phyloP scores from a whole-genome alignment of 768 basidiomycete species.

The Suillus cothurnatus region DNA sequence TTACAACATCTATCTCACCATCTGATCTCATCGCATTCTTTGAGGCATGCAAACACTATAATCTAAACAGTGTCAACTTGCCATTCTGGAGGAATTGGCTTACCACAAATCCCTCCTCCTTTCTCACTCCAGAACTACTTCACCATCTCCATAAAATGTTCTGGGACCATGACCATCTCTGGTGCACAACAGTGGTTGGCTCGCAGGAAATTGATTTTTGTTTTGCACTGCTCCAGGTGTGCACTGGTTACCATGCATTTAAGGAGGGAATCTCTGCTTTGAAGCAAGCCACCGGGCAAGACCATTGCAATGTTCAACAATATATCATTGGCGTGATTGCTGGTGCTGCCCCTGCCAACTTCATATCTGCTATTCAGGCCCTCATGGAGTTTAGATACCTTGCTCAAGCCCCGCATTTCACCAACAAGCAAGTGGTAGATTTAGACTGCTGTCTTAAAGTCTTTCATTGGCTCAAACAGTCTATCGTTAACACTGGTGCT shows the following conservation, averaged over 20 bases:
- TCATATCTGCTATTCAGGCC: slow-evolving; percentile 36
- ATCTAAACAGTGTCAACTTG: slow-evolving; percentile 14
- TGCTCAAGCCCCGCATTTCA: slow-evolving; percentile 33
- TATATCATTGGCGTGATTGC: slow-evolving; percentile 39
- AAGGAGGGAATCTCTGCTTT: slow-evolving; percentile 40
- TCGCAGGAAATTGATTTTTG: slow-evolving; percentile 38
- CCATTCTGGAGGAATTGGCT: slow-evolving; percentile 43
- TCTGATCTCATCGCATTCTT: slow-evolving; percentile 12
- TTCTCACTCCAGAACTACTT: slow-evolving; percentile 40
- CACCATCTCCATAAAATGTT: slow-evolving; percentile 43
- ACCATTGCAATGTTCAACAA: slow-evolving; percentile 39
- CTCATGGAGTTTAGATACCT: slow-evolving; percentile 41
- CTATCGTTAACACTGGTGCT: slow-evolving; percentile 33
- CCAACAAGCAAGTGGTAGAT: slow-evolving; percentile 19
- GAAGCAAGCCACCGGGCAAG: slow-evolving; percentile 43
- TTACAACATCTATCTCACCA: not conserved
- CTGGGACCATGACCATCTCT: slow-evolving; percentile 42
- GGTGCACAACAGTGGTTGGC: slow-evolving; percentile 38
- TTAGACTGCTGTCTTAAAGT: slow-evolving; percentile 25
- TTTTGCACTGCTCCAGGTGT: slow-evolving; percentile 39
- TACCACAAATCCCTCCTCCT: slow-evolving; percentile 31
- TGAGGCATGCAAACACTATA: not conserved
- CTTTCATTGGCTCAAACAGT: slow-evolving; percentile 38
- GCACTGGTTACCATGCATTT: slow-evolving; percentile 40
- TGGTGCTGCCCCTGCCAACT: slow-evolving; percentile 28